Percentiles rank a stretch among this genome's conserved stretches.
Evolutionary conservation across 169 alveolate species (phyloP).

Genomic region (Amoebophrya sp.): DNA sequence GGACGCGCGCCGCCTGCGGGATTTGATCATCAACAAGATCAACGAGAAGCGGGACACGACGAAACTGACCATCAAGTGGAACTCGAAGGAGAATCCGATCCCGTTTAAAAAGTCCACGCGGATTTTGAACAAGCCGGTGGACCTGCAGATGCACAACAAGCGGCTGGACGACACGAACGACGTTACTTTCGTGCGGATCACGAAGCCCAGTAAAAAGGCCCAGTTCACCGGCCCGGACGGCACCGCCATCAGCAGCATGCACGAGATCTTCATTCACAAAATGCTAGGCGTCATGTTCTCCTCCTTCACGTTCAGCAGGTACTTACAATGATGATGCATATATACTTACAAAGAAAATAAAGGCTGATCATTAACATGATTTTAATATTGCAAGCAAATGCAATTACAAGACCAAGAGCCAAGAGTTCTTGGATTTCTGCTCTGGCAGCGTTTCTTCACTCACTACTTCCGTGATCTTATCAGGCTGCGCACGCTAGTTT

Average conservation of each 20-base stretch:
- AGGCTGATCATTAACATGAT: too few relatives aligned
- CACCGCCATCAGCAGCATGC: neutral
- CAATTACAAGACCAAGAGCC: too few relatives aligned
- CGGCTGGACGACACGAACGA: neutral
- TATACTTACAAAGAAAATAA: too few relatives aligned
- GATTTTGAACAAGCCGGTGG: neutral
- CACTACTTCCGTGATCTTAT: too few relatives aligned
- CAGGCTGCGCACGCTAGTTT: neutral
- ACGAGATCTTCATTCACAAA: neutral
- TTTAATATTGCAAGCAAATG: too few relatives aligned
- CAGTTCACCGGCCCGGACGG: neutral
- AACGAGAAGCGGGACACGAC: neutral
- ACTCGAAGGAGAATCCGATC: neutral
- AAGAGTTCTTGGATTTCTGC: too few relatives aligned
- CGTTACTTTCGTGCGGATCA: neutral
- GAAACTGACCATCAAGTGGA: neutral
- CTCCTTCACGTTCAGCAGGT: neutral
- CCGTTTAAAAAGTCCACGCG: neutral
- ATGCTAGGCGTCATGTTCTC: neutral
- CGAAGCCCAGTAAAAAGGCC: neutral
- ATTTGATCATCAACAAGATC: neutral
- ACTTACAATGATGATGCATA: too few relatives aligned
- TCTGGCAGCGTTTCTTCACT: too few relatives aligned
- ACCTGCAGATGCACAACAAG: neutral
- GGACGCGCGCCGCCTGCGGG: conserved; percentile 6